Evolutionary conservation across 495 filamentous ascomycete species (phyloP), one percentile per base, ranked within the genome.

Genomic region (Amphirosellinia nigrospora): DNA sequence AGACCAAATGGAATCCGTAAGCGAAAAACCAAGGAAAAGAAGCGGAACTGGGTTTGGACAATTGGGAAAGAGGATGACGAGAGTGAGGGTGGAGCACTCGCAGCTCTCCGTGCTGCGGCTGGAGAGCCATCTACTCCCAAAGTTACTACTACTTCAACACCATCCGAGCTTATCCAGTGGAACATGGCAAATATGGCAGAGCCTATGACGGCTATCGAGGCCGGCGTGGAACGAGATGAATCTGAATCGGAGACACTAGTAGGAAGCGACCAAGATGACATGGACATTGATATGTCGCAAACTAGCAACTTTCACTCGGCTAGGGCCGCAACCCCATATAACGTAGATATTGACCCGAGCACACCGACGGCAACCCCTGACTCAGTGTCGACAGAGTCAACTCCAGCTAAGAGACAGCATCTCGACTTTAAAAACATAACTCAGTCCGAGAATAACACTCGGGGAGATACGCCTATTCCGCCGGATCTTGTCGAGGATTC

Each of bases 21-120:
- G 66, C 74, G 73, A 23, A 85, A 82, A 75, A 76, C 73, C 46
- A 81, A 81, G 68, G 84, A 86, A 50, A 86, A 85, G 78, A 85
- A 81, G 77, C 75, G 84, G 8, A 81, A 81, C 52, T 86, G 84
- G 83, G 83, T 86, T 39, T 86, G 84, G 84, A 86, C 83, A 21
- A 84, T 86, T 46, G 83, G 83, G 15, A 79, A 80, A 60, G 81
- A 80, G 3, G 78, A 82, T 30, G 84, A 84, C 63, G 77, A 87
- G 55, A 79, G 69, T 58, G 70, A 80, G 63, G 75, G 79, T 55
- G 80, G 78, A n/a, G 78, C 80, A 10, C 72, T 81, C 45, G 78
- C 71, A 9, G 75, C 75, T 28, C 11, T 60, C n/a, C 74, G 73
- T 26, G 73, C 69, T 39, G 77, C 72, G 45, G 68, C 74, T 3